phyloP scores from a whole-genome alignment of 345 rosid species.

The Leavenworthia alabamica region DNA sequence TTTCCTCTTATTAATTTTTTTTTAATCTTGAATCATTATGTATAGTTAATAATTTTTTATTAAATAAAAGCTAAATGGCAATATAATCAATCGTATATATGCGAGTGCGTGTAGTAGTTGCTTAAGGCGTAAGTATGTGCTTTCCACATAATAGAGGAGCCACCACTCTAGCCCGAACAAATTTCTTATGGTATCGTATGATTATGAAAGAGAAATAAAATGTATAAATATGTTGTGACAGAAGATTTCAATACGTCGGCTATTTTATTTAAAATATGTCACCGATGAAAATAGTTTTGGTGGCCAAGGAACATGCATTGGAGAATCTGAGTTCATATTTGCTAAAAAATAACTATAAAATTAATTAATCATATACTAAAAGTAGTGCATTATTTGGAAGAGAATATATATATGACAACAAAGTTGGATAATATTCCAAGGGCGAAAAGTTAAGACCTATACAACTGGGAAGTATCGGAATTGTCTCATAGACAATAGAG shows the following conservation, averaged over 20 bases:
- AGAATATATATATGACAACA: no score
- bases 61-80: background rate
- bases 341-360: no score
- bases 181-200: background rate
- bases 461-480: no score
- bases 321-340: no score
- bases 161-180: background rate
- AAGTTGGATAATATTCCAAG: no score
- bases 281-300: no score
- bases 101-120: conserved; percentile 26
- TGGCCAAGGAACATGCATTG: conserved; percentile 18
- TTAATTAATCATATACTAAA: no score
- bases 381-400: no score
- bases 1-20: background rate
- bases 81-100: conserved; percentile 4
- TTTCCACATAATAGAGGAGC: conserved; percentile 13
- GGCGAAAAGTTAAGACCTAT: no score
- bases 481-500: no score
- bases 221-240: conserved; percentile 2
- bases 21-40: background rate
- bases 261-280: background rate
- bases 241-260: conserved; percentile 10
- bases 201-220: background rate
- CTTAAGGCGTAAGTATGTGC: conserved; percentile 25
- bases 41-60: background rate